Base-by-base conservation (phyloP, 768 basidiomycete genomes). In the Lactarius sp. region DNA sequence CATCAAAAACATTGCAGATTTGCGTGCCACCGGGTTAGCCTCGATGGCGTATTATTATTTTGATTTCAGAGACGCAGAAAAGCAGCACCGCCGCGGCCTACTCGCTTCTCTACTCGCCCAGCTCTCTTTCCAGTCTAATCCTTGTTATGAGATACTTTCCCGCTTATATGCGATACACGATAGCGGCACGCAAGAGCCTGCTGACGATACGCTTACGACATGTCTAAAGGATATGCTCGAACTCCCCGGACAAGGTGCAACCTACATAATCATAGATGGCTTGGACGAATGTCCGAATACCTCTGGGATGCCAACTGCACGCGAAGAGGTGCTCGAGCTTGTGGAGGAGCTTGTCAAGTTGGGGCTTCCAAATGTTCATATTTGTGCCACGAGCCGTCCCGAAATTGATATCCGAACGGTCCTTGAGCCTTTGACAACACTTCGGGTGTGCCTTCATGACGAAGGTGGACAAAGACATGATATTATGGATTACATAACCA, bases 271-370 rank as follows among this genome's bases (percentile, higher is more conserved):
- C 1, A n/a, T 62, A 6, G 61, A 62, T 14, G 61, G 39, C 9
- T 50, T 62, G 4, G 61, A 62, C 13, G 61, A 62, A 27, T 62
- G 61, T 16, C 61, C 61, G 1, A 20, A 61, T n/a, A 16, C 3
- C 0, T 10, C 18, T 1, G 61, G 61, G 9, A 44, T 1, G 4
- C 42, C 39, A 7, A 36, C 61, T 4, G 9, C 49, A 0, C 56
- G 61, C 0, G 47, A 52, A 37, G 3, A 36, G 16, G 61, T 57
- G 2, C 20, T 62, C 20, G 33, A 37, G 2, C 16, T 62, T 1
- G 3, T 62, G 2, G 16, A 27, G 9, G 61, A 56, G 6, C 44
- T 62, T 5, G 47, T 51, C 4, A 6, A 9, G 13, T 13, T 27
- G 5, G 9, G 33, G 2, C 7, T 34, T 20, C n/a, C 54, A 2